Percentiles rank a stretch among this genome's conserved stretches.
Evolutionary conservation across 2,329 filamentous ascomycete species (phyloP).

Genomic region (Venturia oleaginea): DNA sequence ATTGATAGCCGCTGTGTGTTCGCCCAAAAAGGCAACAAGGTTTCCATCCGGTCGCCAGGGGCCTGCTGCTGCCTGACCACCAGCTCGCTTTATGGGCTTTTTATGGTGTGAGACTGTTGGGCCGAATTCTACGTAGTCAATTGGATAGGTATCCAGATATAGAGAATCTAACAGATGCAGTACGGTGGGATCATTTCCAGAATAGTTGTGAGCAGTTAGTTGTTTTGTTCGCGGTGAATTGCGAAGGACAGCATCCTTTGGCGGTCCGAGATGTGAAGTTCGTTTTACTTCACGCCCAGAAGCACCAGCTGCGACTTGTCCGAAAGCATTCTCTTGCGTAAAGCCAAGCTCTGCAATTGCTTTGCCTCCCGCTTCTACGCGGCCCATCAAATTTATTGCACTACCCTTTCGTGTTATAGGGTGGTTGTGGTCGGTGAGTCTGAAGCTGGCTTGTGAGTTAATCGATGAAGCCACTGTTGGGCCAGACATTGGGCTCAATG

Average conservation of each 20-base stretch:
- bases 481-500: slow-evolving; percentile 14
- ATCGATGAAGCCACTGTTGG: slow-evolving; percentile 23
- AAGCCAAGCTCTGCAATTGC: slow-evolving; percentile 56
- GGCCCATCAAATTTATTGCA: slow-evolving; percentile 51
- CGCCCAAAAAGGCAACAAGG: slow-evolving; percentile 78
- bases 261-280: slow-evolving; percentile 16
- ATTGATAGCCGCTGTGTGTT: slow-evolving; percentile 76
- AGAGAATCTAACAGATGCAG: slow-evolving; percentile 69
- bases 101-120: slow-evolving; percentile 56
- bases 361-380: slow-evolving; percentile 47
- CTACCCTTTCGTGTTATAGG: slow-evolving; percentile 41
- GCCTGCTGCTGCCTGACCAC: slow-evolving; percentile 39
- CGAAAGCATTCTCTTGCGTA: slow-evolving; percentile 54
- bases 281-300: not conserved
- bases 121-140: slow-evolving; percentile 59
- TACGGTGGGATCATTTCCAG: slow-evolving; percentile 61
- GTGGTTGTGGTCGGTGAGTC: slow-evolving; percentile 25
- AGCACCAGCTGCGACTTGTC: slow-evolving; percentile 44
- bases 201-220: slow-evolving; percentile 69
- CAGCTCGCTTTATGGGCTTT: slow-evolving; percentile 44
- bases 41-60: slow-evolving; percentile 78
- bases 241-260: slow-evolving; percentile 24
- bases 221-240: slow-evolving; percentile 37
- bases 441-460: slow-evolving; percentile 21
- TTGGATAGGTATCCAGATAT: slow-evolving; percentile 58